These are phyloP conservation scores for Hymenoscyphus fraxineus DNA, from an alignment of 2,329 filamentous ascomycete species.

Conservation along the genomic window DNA sequence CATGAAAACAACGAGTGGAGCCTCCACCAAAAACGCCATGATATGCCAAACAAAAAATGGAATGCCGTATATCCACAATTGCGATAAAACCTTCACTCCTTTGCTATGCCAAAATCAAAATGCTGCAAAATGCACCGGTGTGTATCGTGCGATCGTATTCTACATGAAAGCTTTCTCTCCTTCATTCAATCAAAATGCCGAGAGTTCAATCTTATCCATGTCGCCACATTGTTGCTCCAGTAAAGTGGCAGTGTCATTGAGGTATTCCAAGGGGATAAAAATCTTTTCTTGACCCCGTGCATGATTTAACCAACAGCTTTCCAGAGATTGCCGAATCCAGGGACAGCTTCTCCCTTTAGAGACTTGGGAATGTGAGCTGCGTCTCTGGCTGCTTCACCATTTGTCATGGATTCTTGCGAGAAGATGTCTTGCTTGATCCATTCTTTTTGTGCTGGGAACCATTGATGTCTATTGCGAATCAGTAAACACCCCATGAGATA, in stretches of 20 bases:
- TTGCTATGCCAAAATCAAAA: background rate
- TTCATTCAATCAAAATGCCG: background rate
- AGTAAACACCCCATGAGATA: conserved; percentile 19
- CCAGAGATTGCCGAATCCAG: background rate
- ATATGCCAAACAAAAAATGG: background rate
- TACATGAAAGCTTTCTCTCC: background rate
- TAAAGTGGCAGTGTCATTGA: background rate
- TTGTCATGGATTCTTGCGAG: background rate
- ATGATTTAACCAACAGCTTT: background rate
- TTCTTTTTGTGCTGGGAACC: conserved; percentile 54
- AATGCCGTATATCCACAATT: background rate
- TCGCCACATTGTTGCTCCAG: background rate
- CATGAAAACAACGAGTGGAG: no score
- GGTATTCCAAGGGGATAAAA: background rate
- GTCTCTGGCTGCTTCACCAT: background rate
- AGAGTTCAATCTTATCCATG: background rate
- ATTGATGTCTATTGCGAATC: conserved; percentile 49
- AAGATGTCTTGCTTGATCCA: conserved; percentile 48
- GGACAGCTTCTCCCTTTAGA: background rate
- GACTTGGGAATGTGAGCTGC: background rate
- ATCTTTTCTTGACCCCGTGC: background rate
- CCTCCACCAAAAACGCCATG: background rate
- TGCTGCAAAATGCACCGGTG: background rate
- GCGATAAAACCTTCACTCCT: background rate
- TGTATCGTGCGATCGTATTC: background rate